Evolutionary conservation across 148 eudicot genomes (phyloP).

Genomic region (Nyssa sinensis): DNA sequence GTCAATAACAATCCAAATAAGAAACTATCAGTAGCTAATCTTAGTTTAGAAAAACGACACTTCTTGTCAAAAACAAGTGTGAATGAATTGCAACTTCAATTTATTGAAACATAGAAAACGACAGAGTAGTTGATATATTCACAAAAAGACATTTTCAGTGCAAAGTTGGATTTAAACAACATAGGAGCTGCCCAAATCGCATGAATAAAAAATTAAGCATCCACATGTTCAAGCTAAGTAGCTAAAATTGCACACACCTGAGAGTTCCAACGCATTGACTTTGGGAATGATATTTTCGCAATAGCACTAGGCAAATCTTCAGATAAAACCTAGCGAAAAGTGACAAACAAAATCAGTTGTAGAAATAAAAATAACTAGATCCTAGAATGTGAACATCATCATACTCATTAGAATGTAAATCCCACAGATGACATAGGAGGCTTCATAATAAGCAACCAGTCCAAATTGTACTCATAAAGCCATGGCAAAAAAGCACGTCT

Average conservation of each 20-base stretch:
- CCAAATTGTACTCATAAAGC: background rate
- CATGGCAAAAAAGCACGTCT: background rate
- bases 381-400: constrained; percentile 3
- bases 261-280: constrained; percentile 99
- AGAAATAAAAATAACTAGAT: background rate
- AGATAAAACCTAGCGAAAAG: constrained; percentile 67
- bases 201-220: background rate
- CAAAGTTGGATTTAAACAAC: background rate
- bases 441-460: background rate
- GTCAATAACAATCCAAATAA: background rate
- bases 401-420: background rate
- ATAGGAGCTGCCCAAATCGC: constrained; percentile 1
- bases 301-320: constrained; percentile 82
- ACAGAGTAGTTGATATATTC: background rate
- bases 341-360: constrained; percentile 19
- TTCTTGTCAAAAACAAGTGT: background rate
- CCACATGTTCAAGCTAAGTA: background rate
- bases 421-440: background rate
- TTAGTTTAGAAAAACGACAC: background rate
- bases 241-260: constrained; percentile 50
- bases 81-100: background rate
- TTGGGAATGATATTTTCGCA: constrained; percentile 79
- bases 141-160: background rate
- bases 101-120: background rate
- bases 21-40: background rate